Percentiles rank a stretch among this genome's conserved stretches.
Evolutionary conservation across 768 basidiomycete genomes (phyloP).

Genomic region (Trametes sanguinea): DNA sequence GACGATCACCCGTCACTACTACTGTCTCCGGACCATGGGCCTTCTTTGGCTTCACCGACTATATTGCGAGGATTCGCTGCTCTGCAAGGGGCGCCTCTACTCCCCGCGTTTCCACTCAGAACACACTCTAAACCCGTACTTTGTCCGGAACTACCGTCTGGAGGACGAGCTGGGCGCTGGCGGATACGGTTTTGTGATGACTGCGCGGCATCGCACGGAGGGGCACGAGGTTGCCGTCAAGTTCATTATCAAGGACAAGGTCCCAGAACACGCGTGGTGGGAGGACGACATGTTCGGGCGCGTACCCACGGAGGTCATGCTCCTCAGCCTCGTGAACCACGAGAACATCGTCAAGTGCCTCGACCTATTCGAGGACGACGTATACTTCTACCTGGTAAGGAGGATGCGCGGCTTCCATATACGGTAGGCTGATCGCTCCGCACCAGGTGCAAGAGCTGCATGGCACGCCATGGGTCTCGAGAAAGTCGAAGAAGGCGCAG

Average conservation of each 20-base stretch:
- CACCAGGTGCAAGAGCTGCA: slow-evolving; percentile 87
- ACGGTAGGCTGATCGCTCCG: slow-evolving; percentile 9
- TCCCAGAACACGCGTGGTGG: slow-evolving; percentile 63
- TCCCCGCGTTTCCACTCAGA: slow-evolving; percentile 59
- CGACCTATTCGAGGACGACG: slow-evolving; percentile 80
- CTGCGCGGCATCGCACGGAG: slow-evolving; percentile 63
- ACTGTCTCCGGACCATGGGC: slow-evolving; percentile 11
- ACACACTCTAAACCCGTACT: slow-evolving; percentile 61
- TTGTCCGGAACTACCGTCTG: slow-evolving; percentile 60
- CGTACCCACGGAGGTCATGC: slow-evolving; percentile 80
- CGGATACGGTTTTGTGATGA: slow-evolving; percentile 95
- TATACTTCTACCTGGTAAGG: slow-evolving; percentile 86
- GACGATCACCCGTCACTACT: slow-evolving; percentile 23
- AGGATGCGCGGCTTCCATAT: slow-evolving; percentile 6
- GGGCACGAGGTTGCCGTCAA: slow-evolving; percentile 86
- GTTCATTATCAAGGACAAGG: slow-evolving; percentile 83
- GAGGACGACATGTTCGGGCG: slow-evolving; percentile 59
- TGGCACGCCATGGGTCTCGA: slow-evolving; percentile 80
- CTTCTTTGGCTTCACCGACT: slow-evolving; percentile 7
- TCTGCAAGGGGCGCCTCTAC: slow-evolving; percentile 35
- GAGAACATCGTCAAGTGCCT: slow-evolving; percentile 81
- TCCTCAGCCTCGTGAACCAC: slow-evolving; percentile 74
- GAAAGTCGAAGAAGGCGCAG: slow-evolving; percentile 39
- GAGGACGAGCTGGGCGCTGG: slow-evolving; percentile 85
- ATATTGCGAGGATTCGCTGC: slow-evolving; percentile 20